Conservation (phyloP, 2,329 filamentous ascomycete species). For the Colletotrichum salicis region DNA sequence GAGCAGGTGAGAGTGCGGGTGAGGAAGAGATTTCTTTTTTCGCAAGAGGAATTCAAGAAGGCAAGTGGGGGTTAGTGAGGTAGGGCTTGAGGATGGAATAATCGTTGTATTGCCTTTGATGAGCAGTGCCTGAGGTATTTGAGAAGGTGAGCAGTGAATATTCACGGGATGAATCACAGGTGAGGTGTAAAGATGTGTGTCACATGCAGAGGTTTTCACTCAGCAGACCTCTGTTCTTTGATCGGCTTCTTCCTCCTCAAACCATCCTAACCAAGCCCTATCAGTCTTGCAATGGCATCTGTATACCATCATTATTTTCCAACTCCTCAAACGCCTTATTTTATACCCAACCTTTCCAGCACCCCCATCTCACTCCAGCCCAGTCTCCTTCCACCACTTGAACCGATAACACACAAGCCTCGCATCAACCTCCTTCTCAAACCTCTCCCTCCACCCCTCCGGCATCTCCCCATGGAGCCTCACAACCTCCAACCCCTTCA, state of each 20-base stretch:
- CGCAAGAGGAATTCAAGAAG: no score
- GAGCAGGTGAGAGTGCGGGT: neutral
- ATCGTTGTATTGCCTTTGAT: neutral
- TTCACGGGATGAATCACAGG: neutral
- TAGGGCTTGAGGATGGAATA: neutral
- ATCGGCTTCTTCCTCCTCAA: neutral
- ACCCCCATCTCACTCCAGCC: constrained; percentile 8
- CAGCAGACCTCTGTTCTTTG: neutral
- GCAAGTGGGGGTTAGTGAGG: neutral
- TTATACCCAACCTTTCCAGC: neutral
- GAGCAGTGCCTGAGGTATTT: neutral
- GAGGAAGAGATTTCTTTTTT: neutral
- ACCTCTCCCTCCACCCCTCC: constrained; percentile 17
- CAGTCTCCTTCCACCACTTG: constrained; percentile 33
- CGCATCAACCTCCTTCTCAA: constrained; percentile 8
- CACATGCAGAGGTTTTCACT: neutral
- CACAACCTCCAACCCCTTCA: constrained; percentile 19
- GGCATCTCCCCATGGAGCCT: constrained; percentile 24
- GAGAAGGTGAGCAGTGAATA: neutral
- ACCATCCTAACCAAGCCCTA: neutral
- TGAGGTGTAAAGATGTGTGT: neutral
- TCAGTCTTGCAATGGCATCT: neutral
- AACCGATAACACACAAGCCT: constrained; percentile 8
- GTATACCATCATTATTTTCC: neutral
- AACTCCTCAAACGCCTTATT: neutral